Base-by-base conservation (phyloP, 345 rosid genomes). In the Mallotus nudiflorus region DNA sequence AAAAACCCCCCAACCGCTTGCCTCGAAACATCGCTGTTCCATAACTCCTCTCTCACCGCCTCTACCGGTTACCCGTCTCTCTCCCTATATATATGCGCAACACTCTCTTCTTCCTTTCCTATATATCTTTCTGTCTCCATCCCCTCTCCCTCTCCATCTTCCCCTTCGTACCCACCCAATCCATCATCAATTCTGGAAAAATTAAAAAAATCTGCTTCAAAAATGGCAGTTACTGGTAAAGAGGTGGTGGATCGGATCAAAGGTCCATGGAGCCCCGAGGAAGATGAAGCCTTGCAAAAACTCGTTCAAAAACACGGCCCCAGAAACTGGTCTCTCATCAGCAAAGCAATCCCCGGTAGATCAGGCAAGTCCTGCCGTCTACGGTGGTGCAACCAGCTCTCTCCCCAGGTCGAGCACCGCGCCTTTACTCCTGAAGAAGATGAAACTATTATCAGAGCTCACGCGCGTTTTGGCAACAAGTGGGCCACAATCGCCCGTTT, bases 11-110 rank as follows among this genome's bases (percentile, higher is more conserved):
- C n/a, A n/a, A n/a, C n/a, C n/a, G n/a, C n/a, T n/a, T n/a, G n/a
- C n/a, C n/a, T n/a, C n/a, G n/a, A n/a, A n/a, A n/a, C 88, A 87
- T 93, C 86, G 91, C 77, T 82, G 66, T 73, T 44, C 83, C 82
- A 71, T 57, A 68, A 67, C 85, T 71, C 79, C 76, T 22, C 52
- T 35, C 56, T 51, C 62, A 78, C 87, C 82, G 80, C 69, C 72
- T 81, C 75, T 68, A 19, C 80, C 84, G 78, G 87, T 80, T 67
- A 70, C 80, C 81, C 63, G 1, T 28, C 55, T 28, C 61, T 16
- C 9, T 20, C 62, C 50, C 28, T 40, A n/a, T n/a, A n/a, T 69
- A 55, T 69, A 53, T 49, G 57, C 40, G 33, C 4, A 5, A 11
- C n/a, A 14, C 72, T 66, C 31, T 20, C 44, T 33, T 39, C 3